Evolutionary conservation across 2,329 filamentous ascomycete species (phyloP).

Genomic region (Apiospora marii): DNA sequence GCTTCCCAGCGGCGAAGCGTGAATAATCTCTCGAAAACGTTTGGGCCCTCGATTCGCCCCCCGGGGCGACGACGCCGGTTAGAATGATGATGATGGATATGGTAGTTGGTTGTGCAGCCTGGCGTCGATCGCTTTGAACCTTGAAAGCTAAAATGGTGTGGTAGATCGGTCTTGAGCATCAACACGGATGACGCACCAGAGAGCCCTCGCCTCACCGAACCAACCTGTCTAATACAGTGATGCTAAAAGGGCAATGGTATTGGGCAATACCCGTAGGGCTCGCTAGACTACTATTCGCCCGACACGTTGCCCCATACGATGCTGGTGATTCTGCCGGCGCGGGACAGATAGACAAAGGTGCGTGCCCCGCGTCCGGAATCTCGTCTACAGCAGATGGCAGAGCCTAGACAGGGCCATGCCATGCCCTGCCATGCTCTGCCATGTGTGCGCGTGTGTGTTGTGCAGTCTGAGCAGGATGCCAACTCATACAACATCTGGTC

Average conservation of each 20-base stretch:
- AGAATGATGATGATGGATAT: neutral
- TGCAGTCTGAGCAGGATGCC: slow-evolving; percentile 5
- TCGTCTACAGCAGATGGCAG: neutral
- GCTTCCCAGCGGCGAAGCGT: neutral
- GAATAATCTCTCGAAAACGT: neutral
- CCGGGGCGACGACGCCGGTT: neutral
- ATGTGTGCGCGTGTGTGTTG: slow-evolving; percentile 3
- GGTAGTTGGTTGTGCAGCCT: neutral
- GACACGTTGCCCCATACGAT: slow-evolving; percentile 9
- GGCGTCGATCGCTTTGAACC: neutral
- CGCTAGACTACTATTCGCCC: slow-evolving; percentile 11
- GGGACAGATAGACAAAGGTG: neutral
- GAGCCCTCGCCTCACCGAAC: neutral
- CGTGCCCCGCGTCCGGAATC: neutral
- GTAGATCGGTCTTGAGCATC: neutral
- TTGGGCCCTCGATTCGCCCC: neutral
- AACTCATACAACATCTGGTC: neutral
- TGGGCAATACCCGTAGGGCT: slow-evolving; percentile 6
- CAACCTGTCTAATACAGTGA: neutral
- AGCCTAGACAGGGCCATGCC: neutral
- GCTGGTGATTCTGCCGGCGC: slow-evolving; percentile 8
- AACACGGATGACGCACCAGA: slow-evolving; percentile 7
- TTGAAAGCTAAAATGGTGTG: slow-evolving; percentile 16
- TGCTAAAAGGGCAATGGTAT: neutral
- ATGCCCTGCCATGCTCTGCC: neutral